Percentiles rank a stretch among this genome's conserved stretches.
These are phyloP conservation scores for Xylaria sp. DNA, from an alignment of 2,329 filamentous ascomycete species.

Conservation along the genomic window DNA sequence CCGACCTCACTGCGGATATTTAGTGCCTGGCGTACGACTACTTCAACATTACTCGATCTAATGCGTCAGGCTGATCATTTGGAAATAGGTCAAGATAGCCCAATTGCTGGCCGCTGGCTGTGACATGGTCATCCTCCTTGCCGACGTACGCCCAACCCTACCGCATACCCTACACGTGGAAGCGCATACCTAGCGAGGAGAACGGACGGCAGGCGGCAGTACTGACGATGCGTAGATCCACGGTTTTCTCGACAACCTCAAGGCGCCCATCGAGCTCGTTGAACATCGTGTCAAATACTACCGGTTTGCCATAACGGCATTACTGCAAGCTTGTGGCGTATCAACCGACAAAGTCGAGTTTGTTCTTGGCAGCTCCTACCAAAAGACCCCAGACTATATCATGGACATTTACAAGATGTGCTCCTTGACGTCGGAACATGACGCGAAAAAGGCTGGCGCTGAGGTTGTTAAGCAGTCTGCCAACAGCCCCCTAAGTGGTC, in stretches of 20 bases:
- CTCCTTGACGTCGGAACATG: slow-evolving; percentile 71
- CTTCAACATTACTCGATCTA: not conserved
- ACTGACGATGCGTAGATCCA: slow-evolving; percentile 53
- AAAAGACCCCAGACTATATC: slow-evolving; percentile 76
- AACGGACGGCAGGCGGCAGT: slow-evolving; percentile 8
- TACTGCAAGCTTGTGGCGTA: slow-evolving; percentile 82
- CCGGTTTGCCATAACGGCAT: slow-evolving; percentile 76
- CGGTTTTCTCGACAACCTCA: slow-evolving; percentile 84
- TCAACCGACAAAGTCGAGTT: slow-evolving; percentile 83
- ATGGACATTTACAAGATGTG: slow-evolving; percentile 89
- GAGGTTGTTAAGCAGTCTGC: slow-evolving; percentile 94
- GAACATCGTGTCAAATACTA: slow-evolving; percentile 87
- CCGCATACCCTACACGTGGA: not conserved
- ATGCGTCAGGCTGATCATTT: slow-evolving; percentile 7
- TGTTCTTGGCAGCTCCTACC: slow-evolving; percentile 86
- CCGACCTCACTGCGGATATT: slow-evolving; percentile 90
- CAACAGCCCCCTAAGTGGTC: slow-evolving; percentile 77
- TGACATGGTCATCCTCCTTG: slow-evolving; percentile 81
- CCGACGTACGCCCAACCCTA: slow-evolving; percentile 62
- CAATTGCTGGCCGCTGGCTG: slow-evolving; percentile 88
- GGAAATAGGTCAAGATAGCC: slow-evolving; percentile 77
- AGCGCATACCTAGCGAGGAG: not conserved
- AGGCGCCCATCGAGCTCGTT: slow-evolving; percentile 89
- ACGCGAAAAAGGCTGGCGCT: slow-evolving; percentile 86
- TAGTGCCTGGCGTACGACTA: slow-evolving; percentile 71